Percentiles rank a stretch among this genome's conserved stretches.
phyloP scores from a whole-genome alignment of 495 filamentous ascomycete species.

The Talaromyces thailandensis region DNA sequence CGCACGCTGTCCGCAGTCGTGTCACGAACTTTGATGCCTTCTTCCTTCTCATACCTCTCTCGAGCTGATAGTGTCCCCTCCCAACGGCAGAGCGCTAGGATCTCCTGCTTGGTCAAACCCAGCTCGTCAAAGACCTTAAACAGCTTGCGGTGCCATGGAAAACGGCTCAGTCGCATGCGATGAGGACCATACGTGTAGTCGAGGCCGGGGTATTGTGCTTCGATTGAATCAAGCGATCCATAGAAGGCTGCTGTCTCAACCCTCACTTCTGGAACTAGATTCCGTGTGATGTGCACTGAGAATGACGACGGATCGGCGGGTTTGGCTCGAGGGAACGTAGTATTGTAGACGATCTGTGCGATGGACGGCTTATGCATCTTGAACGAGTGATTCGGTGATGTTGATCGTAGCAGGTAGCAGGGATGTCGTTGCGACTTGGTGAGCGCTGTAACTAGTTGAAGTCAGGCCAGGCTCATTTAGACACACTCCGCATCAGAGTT shows the following conservation, averaged over 20 bases:
- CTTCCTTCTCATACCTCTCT: conserved; percentile 73
- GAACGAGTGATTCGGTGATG: background rate
- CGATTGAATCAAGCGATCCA: conserved; percentile 71
- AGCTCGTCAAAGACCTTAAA: conserved; percentile 78
- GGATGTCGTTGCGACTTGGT: background rate
- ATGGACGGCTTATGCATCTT: conserved; percentile 55
- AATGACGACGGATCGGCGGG: conserved; percentile 48
- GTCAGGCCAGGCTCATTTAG: background rate
- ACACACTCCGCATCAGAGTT: background rate
- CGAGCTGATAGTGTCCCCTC: conserved; percentile 89
- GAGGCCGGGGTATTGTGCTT: conserved; percentile 85
- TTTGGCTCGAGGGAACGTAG: conserved; percentile 48
- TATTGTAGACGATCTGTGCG: conserved; percentile 45
- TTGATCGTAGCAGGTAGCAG: background rate
- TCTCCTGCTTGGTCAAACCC: conserved; percentile 66
- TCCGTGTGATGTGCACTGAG: conserved; percentile 47
- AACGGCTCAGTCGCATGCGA: conserved; percentile 74
- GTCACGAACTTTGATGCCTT: conserved; percentile 62
- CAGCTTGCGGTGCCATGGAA: conserved; percentile 68
- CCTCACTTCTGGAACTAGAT: conserved; percentile 84
- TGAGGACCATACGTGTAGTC: conserved; percentile 77
- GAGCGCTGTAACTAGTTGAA: background rate
- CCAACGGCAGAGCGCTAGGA: conserved; percentile 75
- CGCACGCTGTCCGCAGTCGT: conserved; percentile 65
- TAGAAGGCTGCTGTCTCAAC: conserved; percentile 80